Base-by-base conservation (phyloP, 2,329 filamentous ascomycete species). In the Aspergillus aculeatinus region DNA sequence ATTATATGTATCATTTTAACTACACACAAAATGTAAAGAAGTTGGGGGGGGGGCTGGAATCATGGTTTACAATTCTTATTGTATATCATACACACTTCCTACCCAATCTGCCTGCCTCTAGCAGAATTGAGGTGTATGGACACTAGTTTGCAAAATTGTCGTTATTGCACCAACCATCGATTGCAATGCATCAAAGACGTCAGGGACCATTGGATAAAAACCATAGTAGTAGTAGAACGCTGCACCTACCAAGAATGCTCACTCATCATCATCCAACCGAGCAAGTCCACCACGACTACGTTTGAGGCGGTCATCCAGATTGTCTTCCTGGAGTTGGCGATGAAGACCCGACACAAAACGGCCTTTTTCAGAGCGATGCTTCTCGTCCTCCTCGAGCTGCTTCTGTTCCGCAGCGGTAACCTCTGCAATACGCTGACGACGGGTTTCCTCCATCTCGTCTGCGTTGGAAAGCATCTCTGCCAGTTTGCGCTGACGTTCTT, bases 391-490 rank as follows among this genome's bases (percentile, higher is more conserved):
- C 51, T 90, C 87, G 12, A 83, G 81, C 49, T 87, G 84, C 19
- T 79, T 79, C 52, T 84, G 82, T 66, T 96, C 91, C 61, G 82
- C 82, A 63, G 86, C 84, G 25, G 85, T 87, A 19, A 93, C 77
- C 1, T 86, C 85, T 0, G 85, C 84, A 10, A 96, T 79, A 25
- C 91, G 85, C 60, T 84, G 82, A 64, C 85, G 85, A 33, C 92
- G 87, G 66, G 89, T 87, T n/a, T 80, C 72, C 67, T 94, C 90
- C 51, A 96, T 79, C 11, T 89, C 85, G 1, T 81, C 82, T 4
- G 89, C 89, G 29, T 87, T 88, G 19, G 83, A 83, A 72, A 90
- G 88, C 89, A 92, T 92, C 9, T 86, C 87, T 16, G 87, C 89
- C 19, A 92, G 76, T 71, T 87, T 90, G 25, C 69, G 68, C 39